Conservation (phyloP, 2,329 filamentous ascomycete genomes). For the Pyrenochaeta sp. region DNA sequence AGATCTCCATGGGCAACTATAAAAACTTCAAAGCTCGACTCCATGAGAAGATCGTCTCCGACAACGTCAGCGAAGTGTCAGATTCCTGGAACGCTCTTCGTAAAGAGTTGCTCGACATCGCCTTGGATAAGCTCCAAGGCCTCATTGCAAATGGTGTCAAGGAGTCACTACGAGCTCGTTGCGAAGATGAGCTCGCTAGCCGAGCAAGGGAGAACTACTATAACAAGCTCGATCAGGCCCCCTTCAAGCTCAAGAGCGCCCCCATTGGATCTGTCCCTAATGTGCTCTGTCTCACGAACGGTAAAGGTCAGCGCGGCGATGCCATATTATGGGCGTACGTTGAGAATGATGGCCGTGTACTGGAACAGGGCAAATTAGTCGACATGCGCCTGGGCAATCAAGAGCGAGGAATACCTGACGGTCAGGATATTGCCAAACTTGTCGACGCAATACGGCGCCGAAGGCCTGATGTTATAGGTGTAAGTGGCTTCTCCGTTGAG, state of each 20-base stretch:
- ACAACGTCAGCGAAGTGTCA: conserved; percentile 93
- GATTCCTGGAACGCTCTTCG: conserved; percentile 94
- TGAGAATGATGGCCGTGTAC: conserved; percentile 87
- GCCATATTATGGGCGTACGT: conserved; percentile 91
- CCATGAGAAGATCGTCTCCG: conserved; percentile 85
- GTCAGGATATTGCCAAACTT: conserved; percentile 72
- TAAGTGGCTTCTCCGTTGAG: conserved; percentile 89
- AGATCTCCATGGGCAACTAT: conserved; percentile 78
- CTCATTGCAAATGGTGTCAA: conserved; percentile 92
- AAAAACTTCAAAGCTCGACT: conserved; percentile 79
- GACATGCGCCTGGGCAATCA: conserved; percentile 74
- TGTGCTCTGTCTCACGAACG: conserved; percentile 86
- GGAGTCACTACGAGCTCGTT: conserved; percentile 90
- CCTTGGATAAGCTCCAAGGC: conserved; percentile 81
- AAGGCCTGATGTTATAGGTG: conserved; percentile 87
- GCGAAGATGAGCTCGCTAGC: conserved; percentile 90
- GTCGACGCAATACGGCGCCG: conserved; percentile 80
- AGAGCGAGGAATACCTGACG: conserved; percentile 73
- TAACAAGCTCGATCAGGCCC: conserved; percentile 90
- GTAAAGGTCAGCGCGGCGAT: conserved; percentile 80
- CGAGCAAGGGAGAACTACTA: conserved; percentile 89
- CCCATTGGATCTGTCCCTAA: conserved; percentile 86
- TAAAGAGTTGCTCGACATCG: conserved; percentile 81
- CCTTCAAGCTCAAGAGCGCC: conserved; percentile 94
- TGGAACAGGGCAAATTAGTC: conserved; percentile 87